These are phyloP conservation scores for Candida frijolesensis DNA, from an alignment of 1,139 yeast genomes.

Conservation along the genomic window DNA sequence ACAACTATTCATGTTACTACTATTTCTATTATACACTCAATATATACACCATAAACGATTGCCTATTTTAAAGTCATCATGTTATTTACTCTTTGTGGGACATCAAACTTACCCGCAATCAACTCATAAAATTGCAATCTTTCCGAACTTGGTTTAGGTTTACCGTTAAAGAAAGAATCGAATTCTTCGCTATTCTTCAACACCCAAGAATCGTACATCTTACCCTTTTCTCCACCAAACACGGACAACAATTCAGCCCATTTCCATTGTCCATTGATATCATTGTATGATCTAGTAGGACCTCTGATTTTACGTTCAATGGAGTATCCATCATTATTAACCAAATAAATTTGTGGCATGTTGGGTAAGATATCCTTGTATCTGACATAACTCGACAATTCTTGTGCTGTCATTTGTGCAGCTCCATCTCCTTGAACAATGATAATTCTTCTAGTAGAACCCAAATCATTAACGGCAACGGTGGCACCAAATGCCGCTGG, in stretches of 20 bases:
- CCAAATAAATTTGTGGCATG: conserved; percentile 60
- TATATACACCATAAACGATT: neutral
- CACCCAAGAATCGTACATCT: conserved; percentile 35
- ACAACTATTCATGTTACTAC: too few relatives aligned
- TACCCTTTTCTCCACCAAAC: conserved; percentile 60
- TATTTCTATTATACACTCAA: neutral
- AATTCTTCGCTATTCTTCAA: conserved; percentile 33
- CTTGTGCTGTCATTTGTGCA: conserved; percentile 89
- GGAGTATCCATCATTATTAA: conserved; percentile 86
- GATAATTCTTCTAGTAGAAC: conserved; percentile 55
- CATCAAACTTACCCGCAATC: conserved; percentile 58
- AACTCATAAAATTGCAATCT: conserved; percentile 58
- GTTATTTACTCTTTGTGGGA: conserved; percentile 53
- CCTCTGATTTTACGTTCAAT: conserved; percentile 86
- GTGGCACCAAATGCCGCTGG: conserved; percentile 85
- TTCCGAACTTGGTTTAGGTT: neutral
- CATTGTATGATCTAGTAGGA: conserved; percentile 73
- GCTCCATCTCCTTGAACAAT: conserved; percentile 89
- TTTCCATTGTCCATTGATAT: conserved; percentile 75
- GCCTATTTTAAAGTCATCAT: conserved; percentile 12
- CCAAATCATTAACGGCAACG: conserved; percentile 62
- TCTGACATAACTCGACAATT: conserved; percentile 68
- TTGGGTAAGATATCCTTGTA: conserved; percentile 43
- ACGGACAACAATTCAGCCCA: conserved; percentile 68
- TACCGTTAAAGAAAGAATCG: conserved; percentile 23